Evolutionary conservation across 2,329 filamentous ascomycete species (phyloP), one percentile per base, ranked within the genome.

Genomic region (Colletotrichum sp.): DNA sequence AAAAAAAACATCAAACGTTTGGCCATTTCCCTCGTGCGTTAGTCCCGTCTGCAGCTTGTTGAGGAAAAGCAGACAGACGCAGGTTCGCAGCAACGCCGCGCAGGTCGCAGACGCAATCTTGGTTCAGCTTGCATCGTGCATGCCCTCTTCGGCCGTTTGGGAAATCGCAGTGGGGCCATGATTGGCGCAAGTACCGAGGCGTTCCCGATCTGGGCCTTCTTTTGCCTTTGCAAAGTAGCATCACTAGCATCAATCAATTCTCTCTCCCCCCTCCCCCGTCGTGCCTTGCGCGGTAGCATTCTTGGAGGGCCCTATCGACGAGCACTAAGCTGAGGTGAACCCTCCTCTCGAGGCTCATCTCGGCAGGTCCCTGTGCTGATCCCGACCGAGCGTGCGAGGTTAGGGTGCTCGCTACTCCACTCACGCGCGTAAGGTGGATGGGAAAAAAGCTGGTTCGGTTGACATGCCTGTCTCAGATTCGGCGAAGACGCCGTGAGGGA

Each of bases 391-490:
- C 9, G 32, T 15, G 8, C 18, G 61, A 32, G 61, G 12, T 18
- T 34, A 43, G 24, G n/a, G 32, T 34, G 28, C 12, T 52, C 1
- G 43, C 43, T 52, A 10, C 67, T 56, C 58, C 26, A 18, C 30
- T 43, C 67, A 30, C 67, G 21, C 56, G 38, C 67, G 36, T 70
- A 62, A 70, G 66, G 32, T 38, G 18, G 26, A n/a, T 12, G n/a
- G 7, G 13, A 8, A 1, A n/a, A 9, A 34, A 62, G 56, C 56
- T 60, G 55, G 18, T 24, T 52, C 43, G 43, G 18, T 52, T 32
- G 67, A 70, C 24, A 61, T 70, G 67, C 36, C 18, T 62, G 67
- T 70, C 56, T 70, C 67, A 70, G 67, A 70, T 62, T 32, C 67
- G 67, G n/a, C 36, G 62, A 28, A 28, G 24, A 12, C 34, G 30